A percentile compares a stretch with the other conserved stretches of the same genome.
These are phyloP conservation scores for Gloeostereum incarnatum DNA, from an alignment of 768 basidiomycete genomes.

Conservation along the genomic window DNA sequence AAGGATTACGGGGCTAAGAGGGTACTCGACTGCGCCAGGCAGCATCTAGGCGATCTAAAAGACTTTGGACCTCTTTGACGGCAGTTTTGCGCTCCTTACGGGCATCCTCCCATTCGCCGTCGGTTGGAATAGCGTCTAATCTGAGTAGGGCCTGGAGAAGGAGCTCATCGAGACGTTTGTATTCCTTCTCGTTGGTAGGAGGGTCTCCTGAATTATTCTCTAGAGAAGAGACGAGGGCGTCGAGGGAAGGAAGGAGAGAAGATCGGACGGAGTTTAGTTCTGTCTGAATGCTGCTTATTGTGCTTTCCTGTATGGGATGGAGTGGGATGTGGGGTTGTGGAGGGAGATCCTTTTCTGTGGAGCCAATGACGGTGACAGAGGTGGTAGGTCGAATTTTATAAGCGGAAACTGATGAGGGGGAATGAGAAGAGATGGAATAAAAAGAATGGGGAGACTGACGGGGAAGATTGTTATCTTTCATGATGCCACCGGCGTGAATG, in stretches of 20 bases:
- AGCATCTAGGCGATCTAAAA: constrained; percentile 73
- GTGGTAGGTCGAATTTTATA: constrained; percentile 67
- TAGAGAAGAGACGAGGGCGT: constrained; percentile 35
- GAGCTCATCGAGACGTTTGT: constrained; percentile 64
- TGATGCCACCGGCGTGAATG: constrained; percentile 83
- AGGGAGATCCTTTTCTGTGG: constrained; percentile 1
- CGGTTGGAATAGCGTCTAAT: constrained; percentile 73
- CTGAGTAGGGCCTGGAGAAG: constrained; percentile 83
- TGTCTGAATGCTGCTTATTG: constrained; percentile 21
- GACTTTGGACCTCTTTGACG: constrained; percentile 75
- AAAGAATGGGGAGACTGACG: constrained; percentile 27
- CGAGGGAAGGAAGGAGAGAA: constrained; percentile 47
- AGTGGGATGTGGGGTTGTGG: constrained; percentile 7
- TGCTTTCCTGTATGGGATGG: constrained; percentile 16
- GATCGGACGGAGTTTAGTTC: constrained; percentile 41
- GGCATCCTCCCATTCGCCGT: constrained; percentile 70
- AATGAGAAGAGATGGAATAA: constrained; percentile 4
- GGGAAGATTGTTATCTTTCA: constrained; percentile 72
- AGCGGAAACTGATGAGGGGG: constrained; percentile 45
- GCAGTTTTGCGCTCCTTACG: constrained; percentile 77
- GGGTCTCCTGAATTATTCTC: constrained; percentile 11
- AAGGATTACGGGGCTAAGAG: too few species aligned
- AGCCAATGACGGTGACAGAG: constrained; percentile 59
- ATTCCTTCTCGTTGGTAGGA: constrained; percentile 25
- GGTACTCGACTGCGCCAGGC: constrained; percentile 42